Evolutionary conservation across 2,329 filamentous ascomycete species (phyloP).

Genomic region (Tolypocladium sp.): DNA sequence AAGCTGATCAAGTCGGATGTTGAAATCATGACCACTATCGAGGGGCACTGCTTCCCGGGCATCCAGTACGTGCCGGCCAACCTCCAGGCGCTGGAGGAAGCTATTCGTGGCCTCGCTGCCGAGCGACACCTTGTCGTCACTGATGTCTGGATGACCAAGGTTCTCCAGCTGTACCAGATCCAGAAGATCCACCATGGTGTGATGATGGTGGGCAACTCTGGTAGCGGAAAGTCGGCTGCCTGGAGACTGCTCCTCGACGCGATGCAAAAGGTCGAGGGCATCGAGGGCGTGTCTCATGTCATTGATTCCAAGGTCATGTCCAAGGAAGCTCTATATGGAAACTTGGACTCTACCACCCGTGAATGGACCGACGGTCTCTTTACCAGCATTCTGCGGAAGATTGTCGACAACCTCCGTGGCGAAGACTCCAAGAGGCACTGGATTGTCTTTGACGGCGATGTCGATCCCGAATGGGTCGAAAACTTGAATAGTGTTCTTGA

Average conservation of each 20-base stretch:
- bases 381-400: slow-evolving; percentile 94
- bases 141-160: slow-evolving; percentile 95
- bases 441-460: slow-evolving; percentile 99
- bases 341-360: slow-evolving; percentile 87
- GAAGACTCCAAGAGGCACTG: slow-evolving; percentile 96
- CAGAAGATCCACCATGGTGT: slow-evolving; percentile 98
- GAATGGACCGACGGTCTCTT: slow-evolving; percentile 99
- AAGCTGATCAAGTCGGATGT: slow-evolving; percentile 93
- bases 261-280: slow-evolving; percentile 78
- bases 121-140: slow-evolving; percentile 85
- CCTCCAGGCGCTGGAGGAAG: slow-evolving; percentile 66
- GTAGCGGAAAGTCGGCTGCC: slow-evolving; percentile 91
- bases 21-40: slow-evolving; percentile 76
- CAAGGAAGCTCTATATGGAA: slow-evolving; percentile 95
- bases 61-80: slow-evolving; percentile 89
- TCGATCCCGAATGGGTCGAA: slow-evolving; percentile 99
- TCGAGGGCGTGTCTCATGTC: slow-evolving; percentile 92
- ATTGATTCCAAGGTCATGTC: slow-evolving; percentile 99
- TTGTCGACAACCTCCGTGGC: slow-evolving; percentile 95
- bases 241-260: slow-evolving; percentile 92
- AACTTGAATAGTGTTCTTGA: slow-evolving; percentile 99
- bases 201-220: slow-evolving; percentile 99
- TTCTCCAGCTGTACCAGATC: slow-evolving; percentile 94
- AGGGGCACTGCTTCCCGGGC: slow-evolving; percentile 80
- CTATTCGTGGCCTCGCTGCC: slow-evolving; percentile 72